Percentiles rank a stretch among this genome's conserved stretches.
Conservation (phyloP, 176 grass and related monocot species). For the Oryza glumipatula region DNA sequence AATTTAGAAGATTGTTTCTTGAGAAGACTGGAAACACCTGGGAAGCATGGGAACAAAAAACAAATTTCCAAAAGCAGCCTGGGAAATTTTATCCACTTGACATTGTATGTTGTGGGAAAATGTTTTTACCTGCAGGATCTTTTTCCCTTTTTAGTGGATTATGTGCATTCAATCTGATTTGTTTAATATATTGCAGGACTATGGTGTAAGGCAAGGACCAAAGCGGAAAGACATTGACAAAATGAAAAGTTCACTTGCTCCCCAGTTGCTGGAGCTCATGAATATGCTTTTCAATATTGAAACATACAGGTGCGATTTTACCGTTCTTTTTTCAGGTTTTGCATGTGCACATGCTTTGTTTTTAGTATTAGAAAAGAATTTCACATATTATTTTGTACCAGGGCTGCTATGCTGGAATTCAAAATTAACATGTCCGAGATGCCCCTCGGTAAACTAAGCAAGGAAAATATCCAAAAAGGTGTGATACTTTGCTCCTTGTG, state of each 20-base stretch:
- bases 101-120: slow-evolving; percentile 60
- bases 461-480: slow-evolving; percentile 92
- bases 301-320: slow-evolving; percentile 74
- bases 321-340: slow-evolving; percentile 15
- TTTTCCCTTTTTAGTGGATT: background rate
- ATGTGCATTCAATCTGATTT: slow-evolving; percentile 10
- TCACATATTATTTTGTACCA: slow-evolving; percentile 32
- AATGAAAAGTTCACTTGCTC: slow-evolving; percentile 81
- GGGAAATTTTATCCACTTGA: slow-evolving; percentile 87
- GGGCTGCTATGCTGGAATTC: slow-evolving; percentile 95
- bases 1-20: slow-evolving; percentile 97
- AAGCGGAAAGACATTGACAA: slow-evolving; percentile 62
- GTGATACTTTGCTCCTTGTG: slow-evolving; percentile 23
- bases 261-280: slow-evolving; percentile 83
- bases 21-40: slow-evolving; percentile 95
- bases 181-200: slow-evolving; percentile 68
- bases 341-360: background rate
- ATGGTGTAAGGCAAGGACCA: slow-evolving; percentile 71
- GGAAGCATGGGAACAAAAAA: slow-evolving; percentile 90
- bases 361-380: background rate
- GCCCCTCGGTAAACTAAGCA: slow-evolving; percentile 99
- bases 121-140: background rate
- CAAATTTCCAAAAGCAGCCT: slow-evolving; percentile 80
- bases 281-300: slow-evolving; percentile 95
- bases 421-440: slow-evolving; percentile 99